A percentile compares a stretch with the other conserved stretches of the same genome.
phyloP scores from a whole-genome alignment of 2,329 filamentous ascomycete species.

The Fusarium avenaceum region DNA sequence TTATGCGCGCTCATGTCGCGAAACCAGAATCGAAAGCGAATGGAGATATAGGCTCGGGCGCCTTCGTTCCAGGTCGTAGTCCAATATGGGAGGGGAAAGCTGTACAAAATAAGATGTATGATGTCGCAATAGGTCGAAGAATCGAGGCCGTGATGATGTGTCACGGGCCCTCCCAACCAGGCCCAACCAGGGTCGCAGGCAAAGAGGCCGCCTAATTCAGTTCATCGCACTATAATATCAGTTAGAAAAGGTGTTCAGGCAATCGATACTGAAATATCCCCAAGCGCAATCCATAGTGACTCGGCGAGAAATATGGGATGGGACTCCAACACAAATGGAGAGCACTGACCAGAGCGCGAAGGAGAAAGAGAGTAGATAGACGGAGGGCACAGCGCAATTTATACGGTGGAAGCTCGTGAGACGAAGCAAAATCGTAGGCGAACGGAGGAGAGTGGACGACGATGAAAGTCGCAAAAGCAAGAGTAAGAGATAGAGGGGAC shows the following conservation, averaged over 20 bases:
- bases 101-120: conserved; percentile 3
- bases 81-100: neutral
- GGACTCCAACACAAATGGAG: conserved; percentile 24
- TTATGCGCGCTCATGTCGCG: conserved; percentile 50
- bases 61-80: conserved; percentile 8
- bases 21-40: conserved; percentile 15
- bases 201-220: conserved; percentile 50
- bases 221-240: conserved; percentile 52
- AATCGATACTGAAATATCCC: conserved; percentile 13
- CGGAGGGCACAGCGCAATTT: conserved; percentile 33
- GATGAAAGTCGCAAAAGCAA: conserved; percentile 35
- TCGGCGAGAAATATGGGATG: conserved; percentile 10
- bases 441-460: conserved; percentile 44
- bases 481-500: conserved; percentile 32
- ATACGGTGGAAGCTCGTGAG: conserved; percentile 30
- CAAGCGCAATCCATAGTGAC: conserved; percentile 31
- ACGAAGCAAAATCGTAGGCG: conserved; percentile 40
- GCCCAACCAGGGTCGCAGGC: conserved; percentile 55
- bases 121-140: conserved; percentile 32
- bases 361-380: conserved; percentile 14
- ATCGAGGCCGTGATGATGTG: conserved; percentile 37
- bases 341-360: conserved; percentile 44
- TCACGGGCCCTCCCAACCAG: conserved; percentile 51
- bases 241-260: conserved; percentile 29
- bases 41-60: conserved; percentile 19